Evolutionary conservation across 2,329 filamentous ascomycete genomes (phyloP), one percentile per base, ranked within the genome.

Genomic region (Didymella sp.): DNA sequence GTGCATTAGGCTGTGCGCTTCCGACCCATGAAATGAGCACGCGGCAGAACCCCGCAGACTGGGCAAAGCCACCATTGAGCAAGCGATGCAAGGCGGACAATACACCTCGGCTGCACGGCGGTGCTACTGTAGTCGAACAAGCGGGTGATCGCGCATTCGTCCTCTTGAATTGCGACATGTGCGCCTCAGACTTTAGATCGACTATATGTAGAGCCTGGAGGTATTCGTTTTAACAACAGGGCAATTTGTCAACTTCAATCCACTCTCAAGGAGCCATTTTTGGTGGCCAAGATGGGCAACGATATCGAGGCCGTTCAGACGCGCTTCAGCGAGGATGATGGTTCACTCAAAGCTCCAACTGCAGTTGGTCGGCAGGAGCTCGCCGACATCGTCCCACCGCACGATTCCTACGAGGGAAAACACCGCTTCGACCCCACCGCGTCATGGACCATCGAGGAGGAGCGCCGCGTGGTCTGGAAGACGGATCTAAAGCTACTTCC

Each of bases 391-490:
- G 51, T 66, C n/a, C 66, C 58, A 15, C 83, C 83, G 0, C 81
- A 84, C 35, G 78, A 79, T 7, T 73, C 76, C 19, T 69, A 69
- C 53, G 85, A 87, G 68, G 84, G 84, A 21, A 74, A 77, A 8
- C 85, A 87, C 68, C 78, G 84, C 49, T 87, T 81, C 64, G 84
- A 87, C 60, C 84, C 84, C 1, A 66, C 74, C 1, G 82, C 80
- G 22, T 74, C 77, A 52, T 87, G 85, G 85, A 81, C 79, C 0
- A 67, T 76, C n/a, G 77, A 79, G 45, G 85, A 87, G 63, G 85
- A 87, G 70, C 79, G 78, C 64, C 77, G 72, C 37, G 71, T 87
- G 0, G 79, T 86, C 8, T 74, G 82, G 46, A 84, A 82, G 70
- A 80, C 83, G 66, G 63, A 69, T 46, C 44, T 71, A 11, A 74